Conservation (phyloP, 176 grass and related monocot species). For the Calamus simplicifolius region DNA sequence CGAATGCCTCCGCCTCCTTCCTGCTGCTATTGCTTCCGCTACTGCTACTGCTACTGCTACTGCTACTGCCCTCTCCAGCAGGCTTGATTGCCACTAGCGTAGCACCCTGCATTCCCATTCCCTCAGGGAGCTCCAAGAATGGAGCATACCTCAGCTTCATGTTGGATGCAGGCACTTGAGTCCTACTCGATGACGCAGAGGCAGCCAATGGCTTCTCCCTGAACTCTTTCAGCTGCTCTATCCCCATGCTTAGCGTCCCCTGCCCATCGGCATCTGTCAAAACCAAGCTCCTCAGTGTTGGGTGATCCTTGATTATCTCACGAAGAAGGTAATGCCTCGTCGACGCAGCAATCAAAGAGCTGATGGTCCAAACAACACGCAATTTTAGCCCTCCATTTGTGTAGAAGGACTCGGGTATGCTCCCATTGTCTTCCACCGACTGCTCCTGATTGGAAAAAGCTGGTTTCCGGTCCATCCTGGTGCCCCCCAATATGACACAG, state of each 20-base stretch:
- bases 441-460: not conserved
- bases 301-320: conserved; percentile 72
- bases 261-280: conserved; percentile 63
- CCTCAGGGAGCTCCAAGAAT: conserved; percentile 50
- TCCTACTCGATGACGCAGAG: conserved; percentile 42
- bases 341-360: conserved; percentile 67
- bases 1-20: conserved; percentile 61
- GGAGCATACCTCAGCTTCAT: conserved; percentile 82
- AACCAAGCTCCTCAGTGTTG: conserved; percentile 49
- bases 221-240: conserved; percentile 58
- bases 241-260: conserved; percentile 53
- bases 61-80: conserved; percentile 37
- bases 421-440: conserved; percentile 10
- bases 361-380: conserved; percentile 71
- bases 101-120: conserved; percentile 60
- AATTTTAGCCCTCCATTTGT: conserved; percentile 72
- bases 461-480: not conserved
- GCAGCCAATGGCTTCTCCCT: conserved; percentile 53
- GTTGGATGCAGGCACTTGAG: conserved; percentile 70
- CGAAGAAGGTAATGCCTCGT: conserved; percentile 79
- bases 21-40: conserved; percentile 22
- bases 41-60: conserved; percentile 17
- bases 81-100: conserved; percentile 72
- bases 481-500: conserved; percentile 65
- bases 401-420: conserved; percentile 72